Evolutionary conservation across 1,139 yeast genomes (phyloP), one percentile per base, ranked within the genome.

Genomic region (Magnusiomyces tetraspermus): DNA sequence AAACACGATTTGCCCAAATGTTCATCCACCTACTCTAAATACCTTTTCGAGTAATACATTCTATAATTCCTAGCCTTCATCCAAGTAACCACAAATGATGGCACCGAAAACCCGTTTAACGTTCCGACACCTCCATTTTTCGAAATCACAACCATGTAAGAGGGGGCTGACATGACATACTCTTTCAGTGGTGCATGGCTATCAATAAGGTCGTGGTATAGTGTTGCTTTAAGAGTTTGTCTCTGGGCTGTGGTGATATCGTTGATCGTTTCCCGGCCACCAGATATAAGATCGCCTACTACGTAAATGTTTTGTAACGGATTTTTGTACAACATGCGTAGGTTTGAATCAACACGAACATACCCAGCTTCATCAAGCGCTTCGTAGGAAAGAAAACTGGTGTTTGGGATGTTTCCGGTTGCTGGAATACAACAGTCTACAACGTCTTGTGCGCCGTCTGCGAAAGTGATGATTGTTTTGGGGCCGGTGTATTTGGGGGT

Each of bases 341-440:
- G 36, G 33, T 49, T 49, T 13, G 51, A 48, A 33, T 54, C 56
- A 3, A 52, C 46, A 6, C 44, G 10, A 19, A 51, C 51, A 31
- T 54, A 54, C 2, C 56, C 56, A 19, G 38, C 22, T 10, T 44
- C 11, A 40, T 54, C 56, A 3, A 54, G 51, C 21, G 48, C 17
- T 4, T 44, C 17, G 33, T 30, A 46, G 2, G 52, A 50, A 3
- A 54, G 50, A 28, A 17, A 54, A 8, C 46, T 31, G 22, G 56
- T 44, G 43, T 54, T 54, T 23, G 56, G 54, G 6, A 46, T 48
- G 36, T 51, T 52, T 15, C 56, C 56, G 5, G 54, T 51, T 15
- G 56, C 46, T 10, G 56, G 53, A 31, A 54, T 54, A 47, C 50
- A 54, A 45, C 53, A 50, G 44, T 54, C 56, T 26, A 51, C 50